phyloP scores from a whole-genome alignment of 1,284 basidiomycete genomes.

The Pseudozyma flocculosa region DNA sequence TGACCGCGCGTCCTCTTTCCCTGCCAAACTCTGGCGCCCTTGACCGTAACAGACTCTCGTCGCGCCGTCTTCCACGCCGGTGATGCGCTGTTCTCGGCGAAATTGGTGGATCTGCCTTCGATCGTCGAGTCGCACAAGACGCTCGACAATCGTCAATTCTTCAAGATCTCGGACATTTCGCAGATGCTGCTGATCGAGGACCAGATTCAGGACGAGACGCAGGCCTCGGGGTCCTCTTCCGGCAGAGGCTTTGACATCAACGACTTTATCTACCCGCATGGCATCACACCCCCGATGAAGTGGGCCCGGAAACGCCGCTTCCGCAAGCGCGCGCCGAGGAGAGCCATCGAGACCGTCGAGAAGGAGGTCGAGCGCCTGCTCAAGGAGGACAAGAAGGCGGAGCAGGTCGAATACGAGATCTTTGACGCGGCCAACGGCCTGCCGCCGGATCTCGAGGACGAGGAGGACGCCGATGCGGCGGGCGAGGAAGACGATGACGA shows the following conservation, averaged over 20 bases:
- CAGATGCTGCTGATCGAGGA: slow-evolving; percentile 60
- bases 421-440: slow-evolving; percentile 31
- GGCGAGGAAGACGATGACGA: slow-evolving; percentile 31
- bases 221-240: slow-evolving; percentile 70
- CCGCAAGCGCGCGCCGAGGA: slow-evolving; percentile 79
- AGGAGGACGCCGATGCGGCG: slow-evolving; percentile 47
- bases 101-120: slow-evolving; percentile 93
- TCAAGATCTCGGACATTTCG: slow-evolving; percentile 97
- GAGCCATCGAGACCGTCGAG: slow-evolving; percentile 95
- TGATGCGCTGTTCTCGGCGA: slow-evolving; percentile 77
- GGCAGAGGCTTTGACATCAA: slow-evolving; percentile 76
- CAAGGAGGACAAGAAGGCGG: slow-evolving; percentile 78
- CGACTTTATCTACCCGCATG: slow-evolving; percentile 96
- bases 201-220: slow-evolving; percentile 60
- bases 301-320: slow-evolving; percentile 91
- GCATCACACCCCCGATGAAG: slow-evolving; percentile 88
- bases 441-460: slow-evolving; percentile 35
- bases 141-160: slow-evolving; percentile 85
- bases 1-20: too few species aligned
- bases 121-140: slow-evolving; percentile 96
- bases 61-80: slow-evolving; percentile 87
- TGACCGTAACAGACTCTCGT: slow-evolving; percentile 71
- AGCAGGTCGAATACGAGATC: slow-evolving; percentile 64
- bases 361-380: slow-evolving; percentile 90
- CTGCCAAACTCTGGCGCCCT: too few species aligned